Evolutionary conservation across 495 filamentous ascomycete species (phyloP), one percentile per base, ranked within the genome.

Genomic region (Ascodesmis nigricans): DNA sequence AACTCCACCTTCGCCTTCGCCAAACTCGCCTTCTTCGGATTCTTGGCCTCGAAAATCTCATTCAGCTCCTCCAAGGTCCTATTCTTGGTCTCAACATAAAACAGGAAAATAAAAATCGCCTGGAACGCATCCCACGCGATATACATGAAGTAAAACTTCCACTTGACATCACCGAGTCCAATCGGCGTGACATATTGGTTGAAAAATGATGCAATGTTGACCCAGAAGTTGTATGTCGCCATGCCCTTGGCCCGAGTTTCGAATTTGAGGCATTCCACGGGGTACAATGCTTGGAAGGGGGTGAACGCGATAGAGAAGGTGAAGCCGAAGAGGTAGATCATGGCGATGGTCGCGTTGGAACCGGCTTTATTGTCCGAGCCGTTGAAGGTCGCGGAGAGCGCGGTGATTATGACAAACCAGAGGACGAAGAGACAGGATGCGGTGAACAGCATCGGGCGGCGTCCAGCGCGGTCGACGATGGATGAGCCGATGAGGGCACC

Each of bases 221-320:
- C 58, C 24, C 65, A 55, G 40, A 68, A 58, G 19, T 65, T 65
- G 28, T 62, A 67, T 8, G 53, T 46, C 2, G 55, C 72, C 60
- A 74, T 71, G 0, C 73, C 73, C 52, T 77, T 78, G 6, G 67
- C 73, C 11, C 73, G 64, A 21, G 60, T 65, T 40, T 71, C 64
- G 39, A 62, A 71, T 3, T 60, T 53, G n/a, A 78, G 53, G 26
- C 63, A 65, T 54, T 80, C 75, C 24, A 74, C 65, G 0, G 70
- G 69, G 53, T 78, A 80, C 38, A 78, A 58, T 22, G 67, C 66
- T 46, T 77, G 72, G 15, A 52, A 31, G 1, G 48, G 48, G 4
- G 48, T 52, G 21, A 43, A 52, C 15, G 48, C 36, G 18, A 52
- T 51, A 8, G 47, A 52, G 27, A 47, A 52, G 3, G 48, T 52